Percentiles rank a stretch among this genome's conserved stretches.
Conservation (phyloP, 306 rosid genomes). For the Urtica urens region DNA sequence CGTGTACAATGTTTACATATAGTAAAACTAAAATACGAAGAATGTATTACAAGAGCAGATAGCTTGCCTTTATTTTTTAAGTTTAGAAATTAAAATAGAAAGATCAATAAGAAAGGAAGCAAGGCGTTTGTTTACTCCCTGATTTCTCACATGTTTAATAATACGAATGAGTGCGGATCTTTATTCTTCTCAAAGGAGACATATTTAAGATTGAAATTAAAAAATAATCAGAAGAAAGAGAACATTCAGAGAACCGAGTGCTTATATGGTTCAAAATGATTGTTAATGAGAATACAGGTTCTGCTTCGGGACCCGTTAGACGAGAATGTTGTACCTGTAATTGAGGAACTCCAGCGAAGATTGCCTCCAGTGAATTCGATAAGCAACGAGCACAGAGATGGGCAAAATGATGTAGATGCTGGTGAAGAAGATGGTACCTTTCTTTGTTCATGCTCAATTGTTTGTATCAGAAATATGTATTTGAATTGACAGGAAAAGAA, state of each 20-base stretch:
- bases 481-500: neutral
- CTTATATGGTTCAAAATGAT: slow-evolving; percentile 4
- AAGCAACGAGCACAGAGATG: slow-evolving; percentile 18
- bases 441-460: slow-evolving; percentile 11
- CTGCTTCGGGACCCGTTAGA: slow-evolving; percentile 74
- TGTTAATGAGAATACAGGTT: slow-evolving; percentile 35
- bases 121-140: too few species aligned
- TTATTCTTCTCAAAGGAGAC: too few species aligned
- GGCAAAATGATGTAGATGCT: slow-evolving; percentile 44
- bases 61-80: too few species aligned
- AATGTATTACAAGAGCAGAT: too few species aligned
- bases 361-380: slow-evolving; percentile 38
- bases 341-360: slow-evolving; percentile 77
- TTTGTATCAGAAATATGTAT: slow-evolving; percentile 4
- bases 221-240: neutral
- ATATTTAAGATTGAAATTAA: too few species aligned
- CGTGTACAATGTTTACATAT: too few species aligned
- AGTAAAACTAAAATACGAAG: too few species aligned
- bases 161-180: too few species aligned
- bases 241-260: neutral
- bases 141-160: too few species aligned
- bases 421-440: slow-evolving; percentile 91
- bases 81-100: too few species aligned
- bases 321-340: slow-evolving; percentile 75
- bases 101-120: too few species aligned